Evolutionary conservation across 306 rosid species (phyloP), one percentile per base, ranked within the genome.

Genomic region (Prunus mira): DNA sequence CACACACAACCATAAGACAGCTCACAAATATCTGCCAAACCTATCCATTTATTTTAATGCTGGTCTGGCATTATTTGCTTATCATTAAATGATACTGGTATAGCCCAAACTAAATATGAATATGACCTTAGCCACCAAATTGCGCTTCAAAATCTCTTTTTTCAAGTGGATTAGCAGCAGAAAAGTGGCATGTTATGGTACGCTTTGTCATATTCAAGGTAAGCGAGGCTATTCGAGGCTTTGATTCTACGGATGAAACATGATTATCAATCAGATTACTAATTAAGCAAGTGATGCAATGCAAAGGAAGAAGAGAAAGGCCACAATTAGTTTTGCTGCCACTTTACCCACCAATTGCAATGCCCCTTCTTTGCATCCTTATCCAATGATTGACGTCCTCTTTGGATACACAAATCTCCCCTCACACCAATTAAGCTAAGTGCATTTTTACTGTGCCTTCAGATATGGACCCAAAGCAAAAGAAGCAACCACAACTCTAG

Each of bases 361-460:
- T 32, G 51, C 9, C 38, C 71, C 65, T 86, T 78, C 76, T 66
- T 63, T 77, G 77, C 70, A 73, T 34, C 69, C 49, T 32, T 34
- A 34, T 65, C 9, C 78, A 66, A 85, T 85, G 46, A 81, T 76
- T 67, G 76, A 51, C 77, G 83, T 71, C 65, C 34, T 84, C 79
- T 81, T 84, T 65, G 22, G 67, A 77, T 82, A 51, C 68, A 52
- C 28, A 66, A 49, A 76, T 86, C 86, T 85, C 70, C 66, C 76
- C 82, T 71, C 24, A 28, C 71, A 19, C 70, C 11, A 62, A 56
- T 10, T 24, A 67, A 24, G 27, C 1, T 15, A 34, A 80, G 91
- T 90, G 93, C 88, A 83, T 77, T 84, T 80, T 84, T 76, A 76
- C 88, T 83, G 87, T 88, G 78, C 20, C 74, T 2, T 71, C 20